A percentile compares a stretch with the other conserved stretches of the same genome.
Evolutionary conservation across 768 basidiomycete genomes (phyloP).

Genomic region (Lentinus brumalis): DNA sequence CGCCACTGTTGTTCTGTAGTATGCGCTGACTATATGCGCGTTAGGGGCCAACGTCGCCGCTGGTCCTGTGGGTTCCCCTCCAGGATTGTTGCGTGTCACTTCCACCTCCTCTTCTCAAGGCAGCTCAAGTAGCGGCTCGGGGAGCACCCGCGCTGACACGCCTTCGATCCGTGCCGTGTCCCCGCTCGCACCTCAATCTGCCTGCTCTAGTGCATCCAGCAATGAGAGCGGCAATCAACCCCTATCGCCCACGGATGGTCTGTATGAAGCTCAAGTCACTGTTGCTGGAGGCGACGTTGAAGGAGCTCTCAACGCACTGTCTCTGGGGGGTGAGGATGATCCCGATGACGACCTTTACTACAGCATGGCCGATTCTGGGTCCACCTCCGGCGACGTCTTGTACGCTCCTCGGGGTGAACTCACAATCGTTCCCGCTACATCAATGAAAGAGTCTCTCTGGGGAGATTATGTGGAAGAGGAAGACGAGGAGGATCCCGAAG

Average conservation of each 20-base stretch:
- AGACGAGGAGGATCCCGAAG: no score
- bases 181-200: neutral
- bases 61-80: conserved; percentile 1
- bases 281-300: neutral
- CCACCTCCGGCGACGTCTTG: neutral
- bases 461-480: neutral
- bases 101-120: conserved; percentile 4
- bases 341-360: neutral
- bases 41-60: conserved; percentile 1
- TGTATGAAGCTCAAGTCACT: neutral
- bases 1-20: neutral
- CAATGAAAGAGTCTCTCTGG: neutral
- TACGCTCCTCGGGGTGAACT: neutral
- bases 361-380: neutral
- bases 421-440: neutral
- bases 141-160: neutral
- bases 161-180: neutral
- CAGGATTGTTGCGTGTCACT: neutral
- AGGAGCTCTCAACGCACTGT: neutral
- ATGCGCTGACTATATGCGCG: neutral
- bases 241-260: neutral
- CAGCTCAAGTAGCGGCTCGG: neutral
- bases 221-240: neutral
- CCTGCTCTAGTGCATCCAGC: neutral
- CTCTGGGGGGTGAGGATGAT: neutral